Evolutionary conservation across 2,329 filamentous ascomycete species (phyloP).

Genomic region (Cercospora sp.): DNA sequence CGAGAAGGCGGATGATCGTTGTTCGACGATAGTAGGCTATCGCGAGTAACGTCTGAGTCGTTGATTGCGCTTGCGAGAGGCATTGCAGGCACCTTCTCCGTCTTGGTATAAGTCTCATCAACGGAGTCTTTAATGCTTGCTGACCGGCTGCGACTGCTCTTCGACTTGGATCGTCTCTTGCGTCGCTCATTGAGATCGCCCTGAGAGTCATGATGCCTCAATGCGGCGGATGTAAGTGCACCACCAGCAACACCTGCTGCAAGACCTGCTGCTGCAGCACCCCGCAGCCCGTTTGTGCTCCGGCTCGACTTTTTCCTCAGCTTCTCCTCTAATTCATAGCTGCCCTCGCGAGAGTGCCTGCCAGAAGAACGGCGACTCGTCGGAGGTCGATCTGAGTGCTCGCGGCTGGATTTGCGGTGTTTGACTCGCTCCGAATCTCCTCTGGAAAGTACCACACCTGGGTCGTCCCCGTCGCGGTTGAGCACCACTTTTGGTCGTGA

Average conservation of each 20-base stretch:
- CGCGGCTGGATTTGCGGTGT: constrained; percentile 57
- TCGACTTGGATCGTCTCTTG: constrained; percentile 50
- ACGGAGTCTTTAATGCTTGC: constrained; percentile 56
- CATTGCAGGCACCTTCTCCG: constrained; percentile 68
- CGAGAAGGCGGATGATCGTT: constrained; percentile 72
- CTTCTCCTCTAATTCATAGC: constrained; percentile 50
- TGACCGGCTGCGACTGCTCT: constrained; percentile 54
- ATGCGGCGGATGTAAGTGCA: constrained; percentile 61
- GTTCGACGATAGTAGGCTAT: constrained; percentile 80
- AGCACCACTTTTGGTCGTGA: constrained; percentile 62
- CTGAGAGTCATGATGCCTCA: constrained; percentile 66
- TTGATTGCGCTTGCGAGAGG: constrained; percentile 84
- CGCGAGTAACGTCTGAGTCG: constrained; percentile 82
- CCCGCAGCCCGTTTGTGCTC: constrained; percentile 46
- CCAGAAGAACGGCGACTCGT: constrained; percentile 33
- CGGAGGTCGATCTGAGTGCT: constrained; percentile 36
- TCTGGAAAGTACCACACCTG: constrained; percentile 58
- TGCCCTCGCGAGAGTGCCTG: constrained; percentile 29
- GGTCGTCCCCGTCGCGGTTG: constrained; percentile 59
- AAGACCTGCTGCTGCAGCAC: constrained; percentile 57
- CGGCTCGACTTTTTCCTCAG: constrained; percentile 57
- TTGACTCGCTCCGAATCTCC: constrained; percentile 56
- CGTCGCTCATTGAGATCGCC: constrained; percentile 53
- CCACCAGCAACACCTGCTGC: constrained; percentile 57
- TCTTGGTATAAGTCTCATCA: constrained; percentile 51